Evolutionary conservation across 257 asterid species (phyloP).

Genomic region (Nicotiana knightiana): DNA sequence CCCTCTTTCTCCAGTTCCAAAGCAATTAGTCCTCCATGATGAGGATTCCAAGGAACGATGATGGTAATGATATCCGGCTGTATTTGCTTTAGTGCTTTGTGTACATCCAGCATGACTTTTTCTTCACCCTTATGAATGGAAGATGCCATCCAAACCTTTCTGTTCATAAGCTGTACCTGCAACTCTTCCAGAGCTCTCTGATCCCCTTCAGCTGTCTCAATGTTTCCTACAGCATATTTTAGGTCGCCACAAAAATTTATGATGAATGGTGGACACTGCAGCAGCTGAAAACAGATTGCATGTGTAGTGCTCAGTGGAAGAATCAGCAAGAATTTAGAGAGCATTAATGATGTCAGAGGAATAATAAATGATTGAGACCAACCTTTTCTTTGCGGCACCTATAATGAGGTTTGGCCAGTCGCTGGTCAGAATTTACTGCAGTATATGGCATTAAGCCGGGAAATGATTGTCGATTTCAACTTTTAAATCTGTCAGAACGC

Average conservation of each 20-base stretch:
- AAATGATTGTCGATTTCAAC: slow-evolving; percentile 9
- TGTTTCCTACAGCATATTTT: slow-evolving; percentile 56
- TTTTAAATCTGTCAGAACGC: background rate
- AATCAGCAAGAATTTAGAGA: slow-evolving; percentile 76
- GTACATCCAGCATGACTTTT: slow-evolving; percentile 63
- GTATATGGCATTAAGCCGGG: slow-evolving; percentile 13
- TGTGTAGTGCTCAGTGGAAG: slow-evolving; percentile 82
- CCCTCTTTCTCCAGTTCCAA: slow-evolving; percentile 44
- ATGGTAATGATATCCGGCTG: slow-evolving; percentile 62
- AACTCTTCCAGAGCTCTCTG: slow-evolving; percentile 36
- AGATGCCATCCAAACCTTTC: slow-evolving; percentile 95
- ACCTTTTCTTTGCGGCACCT: too few relatives aligned
- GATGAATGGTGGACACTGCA: slow-evolving; percentile 75
- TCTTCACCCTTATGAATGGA: slow-evolving; percentile 92
- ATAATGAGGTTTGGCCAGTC: slow-evolving; percentile 1
- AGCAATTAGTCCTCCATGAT: slow-evolving; percentile 55
- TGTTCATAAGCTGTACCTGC: slow-evolving; percentile 38
- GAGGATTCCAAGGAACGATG: slow-evolving; percentile 78
- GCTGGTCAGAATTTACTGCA: slow-evolving; percentile 16
- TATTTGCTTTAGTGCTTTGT: slow-evolving; percentile 51
- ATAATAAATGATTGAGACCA: slow-evolving; percentile 64
- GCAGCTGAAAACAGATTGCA: slow-evolving; percentile 76
- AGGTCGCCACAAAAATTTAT: slow-evolving; percentile 81
- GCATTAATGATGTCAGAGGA: slow-evolving; percentile 63
- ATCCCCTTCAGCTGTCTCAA: slow-evolving; percentile 29